Evolutionary conservation across 345 rosid genomes (phyloP).

Genomic region (Noccaea bulbosa): DNA sequence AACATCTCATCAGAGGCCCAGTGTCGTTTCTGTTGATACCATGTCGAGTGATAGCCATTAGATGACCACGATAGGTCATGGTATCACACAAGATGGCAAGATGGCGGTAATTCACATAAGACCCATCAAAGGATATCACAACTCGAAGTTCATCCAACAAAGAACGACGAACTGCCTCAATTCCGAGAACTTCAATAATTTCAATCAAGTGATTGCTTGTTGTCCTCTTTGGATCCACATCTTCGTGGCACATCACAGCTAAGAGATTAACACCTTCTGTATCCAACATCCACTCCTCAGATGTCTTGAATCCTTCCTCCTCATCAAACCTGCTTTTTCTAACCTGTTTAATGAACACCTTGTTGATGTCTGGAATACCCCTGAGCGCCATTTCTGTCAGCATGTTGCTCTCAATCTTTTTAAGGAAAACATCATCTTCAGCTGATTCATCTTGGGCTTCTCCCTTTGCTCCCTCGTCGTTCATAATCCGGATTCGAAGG

Average conservation of each 20-base stretch:
- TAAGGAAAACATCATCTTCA: constrained; percentile 96
- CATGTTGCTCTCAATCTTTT: constrained; percentile 97
- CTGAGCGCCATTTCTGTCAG: constrained; percentile 97
- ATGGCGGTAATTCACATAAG: constrained; percentile 96
- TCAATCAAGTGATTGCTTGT: constrained; percentile 97
- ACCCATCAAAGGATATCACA: constrained; percentile 97
- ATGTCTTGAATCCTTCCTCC: constrained; percentile 74
- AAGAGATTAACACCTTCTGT: constrained; percentile 98
- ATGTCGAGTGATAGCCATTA: constrained; percentile 98
- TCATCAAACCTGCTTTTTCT: constrained; percentile 84
- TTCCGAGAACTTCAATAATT: constrained; percentile 94
- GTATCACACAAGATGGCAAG: constrained; percentile 97
- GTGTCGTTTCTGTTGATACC: constrained; percentile 97
- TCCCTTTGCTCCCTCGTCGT: constrained; percentile 91
- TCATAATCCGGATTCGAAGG: constrained; percentile 94
- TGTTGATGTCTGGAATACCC: constrained; percentile 93
- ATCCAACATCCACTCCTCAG: constrained; percentile 97
- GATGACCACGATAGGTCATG: constrained; percentile 97
- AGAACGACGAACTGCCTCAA: constrained; percentile 96
- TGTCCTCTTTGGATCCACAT: constrained; percentile 89
- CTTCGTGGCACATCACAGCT: constrained; percentile 95
- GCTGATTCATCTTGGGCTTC: constrained; percentile 87
- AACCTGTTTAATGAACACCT: constrained; percentile 85
- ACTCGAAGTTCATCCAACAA: constrained; percentile 92
- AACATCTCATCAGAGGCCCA: constrained; percentile 98